Evolutionary conservation across 768 basidiomycete species (phyloP).

Genomic region (Rhodotorula babjevae): DNA sequence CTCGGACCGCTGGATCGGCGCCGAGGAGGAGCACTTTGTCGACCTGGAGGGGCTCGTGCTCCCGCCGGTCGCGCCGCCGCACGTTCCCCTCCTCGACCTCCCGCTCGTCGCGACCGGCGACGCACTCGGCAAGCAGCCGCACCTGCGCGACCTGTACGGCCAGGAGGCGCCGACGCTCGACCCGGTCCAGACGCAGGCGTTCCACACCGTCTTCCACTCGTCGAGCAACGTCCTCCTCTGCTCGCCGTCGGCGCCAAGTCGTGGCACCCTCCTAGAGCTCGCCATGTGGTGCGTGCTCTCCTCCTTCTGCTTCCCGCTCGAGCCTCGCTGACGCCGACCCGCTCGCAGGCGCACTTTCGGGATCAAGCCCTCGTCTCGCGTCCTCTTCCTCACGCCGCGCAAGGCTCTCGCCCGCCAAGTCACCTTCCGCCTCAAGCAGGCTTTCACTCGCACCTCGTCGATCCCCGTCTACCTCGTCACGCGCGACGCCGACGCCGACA

Average conservation of each 20-base stretch:
- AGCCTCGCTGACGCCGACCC: too few relatives aligned
- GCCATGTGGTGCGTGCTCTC: conserved; percentile 59
- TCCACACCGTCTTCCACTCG: conserved; percentile 74
- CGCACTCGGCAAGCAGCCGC: conserved; percentile 65
- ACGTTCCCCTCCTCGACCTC: conserved; percentile 50
- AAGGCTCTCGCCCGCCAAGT: conserved; percentile 45
- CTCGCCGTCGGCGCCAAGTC: conserved; percentile 75
- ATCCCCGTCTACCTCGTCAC: conserved; percentile 25
- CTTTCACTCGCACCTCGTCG: conserved; percentile 36
- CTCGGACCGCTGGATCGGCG: conserved; percentile 90
- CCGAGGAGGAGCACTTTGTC: conserved; percentile 68
- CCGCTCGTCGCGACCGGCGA: conserved; percentile 61
- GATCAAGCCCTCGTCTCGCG: conserved; percentile 35
- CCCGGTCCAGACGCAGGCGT: conserved; percentile 79
- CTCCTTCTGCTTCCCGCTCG: not conserved
- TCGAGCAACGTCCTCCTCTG: conserved; percentile 65
- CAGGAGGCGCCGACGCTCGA: conserved; percentile 61
- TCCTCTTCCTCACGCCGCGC: conserved; percentile 46
- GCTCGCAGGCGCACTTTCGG: conserved; percentile 24
- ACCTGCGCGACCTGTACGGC: conserved; percentile 54
- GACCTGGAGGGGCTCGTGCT: conserved; percentile 67
- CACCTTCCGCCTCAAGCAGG: conserved; percentile 40
- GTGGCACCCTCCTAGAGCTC: conserved; percentile 66
- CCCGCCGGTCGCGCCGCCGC: conserved; percentile 52
- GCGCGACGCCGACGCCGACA: conserved; percentile 17